A percentile compares a stretch with the other conserved stretches of the same genome.
These are phyloP conservation scores for Phlegmacium glaucopus DNA, from an alignment of 768 basidiomycete genomes.

Conservation along the genomic window DNA sequence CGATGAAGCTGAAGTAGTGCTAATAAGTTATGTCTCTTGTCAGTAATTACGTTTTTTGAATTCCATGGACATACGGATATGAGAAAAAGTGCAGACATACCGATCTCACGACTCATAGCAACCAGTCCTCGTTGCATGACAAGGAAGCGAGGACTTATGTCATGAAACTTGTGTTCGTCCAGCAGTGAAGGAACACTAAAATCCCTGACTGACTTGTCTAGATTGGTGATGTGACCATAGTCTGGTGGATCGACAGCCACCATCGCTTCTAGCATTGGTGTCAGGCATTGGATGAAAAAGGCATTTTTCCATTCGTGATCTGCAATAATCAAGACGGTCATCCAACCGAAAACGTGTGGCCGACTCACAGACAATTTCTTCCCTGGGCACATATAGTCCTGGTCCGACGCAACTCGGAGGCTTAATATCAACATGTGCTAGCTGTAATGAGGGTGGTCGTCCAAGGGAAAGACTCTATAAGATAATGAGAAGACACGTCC, in stretches of 20 bases:
- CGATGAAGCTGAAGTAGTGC: slow-evolving; percentile 68
- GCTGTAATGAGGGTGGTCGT: slow-evolving; percentile 64
- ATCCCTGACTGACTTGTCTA: slow-evolving; percentile 55
- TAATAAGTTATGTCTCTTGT: slow-evolving; percentile 17
- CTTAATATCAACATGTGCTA: slow-evolving; percentile 63
- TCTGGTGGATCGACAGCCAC: slow-evolving; percentile 48
- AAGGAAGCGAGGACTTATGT: slow-evolving; percentile 44
- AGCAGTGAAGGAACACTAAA: slow-evolving; percentile 52
- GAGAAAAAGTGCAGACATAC: slow-evolving; percentile 28
- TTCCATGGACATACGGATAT: not conserved
- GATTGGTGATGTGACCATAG: slow-evolving; percentile 47
- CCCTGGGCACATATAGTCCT: slow-evolving; percentile 44
- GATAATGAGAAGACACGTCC: not conserved
- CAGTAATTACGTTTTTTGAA: slow-evolving; percentile 3
- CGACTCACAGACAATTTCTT: slow-evolving; percentile 48
- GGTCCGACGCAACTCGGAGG: slow-evolving; percentile 47
- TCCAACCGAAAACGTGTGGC: slow-evolving; percentile 10
- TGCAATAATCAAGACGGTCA: slow-evolving; percentile 17
- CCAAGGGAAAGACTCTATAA: slow-evolving; percentile 60
- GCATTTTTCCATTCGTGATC: slow-evolving; percentile 72
- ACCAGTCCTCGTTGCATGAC: slow-evolving; percentile 65
- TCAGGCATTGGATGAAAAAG: slow-evolving; percentile 61
- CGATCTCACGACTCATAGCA: slow-evolving; percentile 59
- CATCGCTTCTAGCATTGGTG: slow-evolving; percentile 58
- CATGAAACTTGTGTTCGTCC: slow-evolving; percentile 36